Conservation (phyloP, 352 stramenopile genomes). For the Globisporangium cederbergense region DNA sequence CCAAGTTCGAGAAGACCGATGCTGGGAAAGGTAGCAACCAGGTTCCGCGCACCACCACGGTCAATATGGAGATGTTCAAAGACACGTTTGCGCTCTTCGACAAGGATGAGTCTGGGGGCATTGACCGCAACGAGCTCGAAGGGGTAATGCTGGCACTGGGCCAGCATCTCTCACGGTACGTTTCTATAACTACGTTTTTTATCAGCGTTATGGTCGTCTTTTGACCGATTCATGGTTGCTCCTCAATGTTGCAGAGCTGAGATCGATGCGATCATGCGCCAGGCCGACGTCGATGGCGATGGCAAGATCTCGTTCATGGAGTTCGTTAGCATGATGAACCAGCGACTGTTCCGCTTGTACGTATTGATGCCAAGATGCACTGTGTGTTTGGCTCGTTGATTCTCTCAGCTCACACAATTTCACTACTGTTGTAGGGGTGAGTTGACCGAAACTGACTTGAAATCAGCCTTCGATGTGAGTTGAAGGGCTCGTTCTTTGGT, state of each 20-base stretch:
- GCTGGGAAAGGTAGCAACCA: slow-evolving; percentile 9
- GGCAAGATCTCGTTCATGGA: slow-evolving; percentile 76
- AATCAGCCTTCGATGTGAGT: slow-evolving; percentile 57
- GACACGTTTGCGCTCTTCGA: slow-evolving; percentile 74
- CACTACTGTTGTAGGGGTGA: slow-evolving; percentile 30
- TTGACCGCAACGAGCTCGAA: slow-evolving; percentile 58
- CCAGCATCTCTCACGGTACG: slow-evolving; percentile 46
- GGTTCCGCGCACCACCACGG: slow-evolving; percentile 37
- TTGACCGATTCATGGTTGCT: not conserved
- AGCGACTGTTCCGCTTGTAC: slow-evolving; percentile 59
- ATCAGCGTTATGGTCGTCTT: not conserved
- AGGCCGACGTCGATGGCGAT: slow-evolving; percentile 65
- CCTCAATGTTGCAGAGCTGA: slow-evolving; percentile 24
- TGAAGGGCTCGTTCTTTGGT: not conserved
- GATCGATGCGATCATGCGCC: slow-evolving; percentile 63
- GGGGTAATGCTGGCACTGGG: slow-evolving; percentile 50
- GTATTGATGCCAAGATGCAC: not conserved
- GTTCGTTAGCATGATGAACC: slow-evolving; percentile 79
- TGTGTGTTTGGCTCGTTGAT: not conserved
- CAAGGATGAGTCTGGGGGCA: slow-evolving; percentile 70
- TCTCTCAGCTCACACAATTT: slow-evolving; percentile 1
- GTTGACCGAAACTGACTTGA: slow-evolving; percentile 50
- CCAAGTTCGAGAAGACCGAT: slow-evolving; percentile 34
- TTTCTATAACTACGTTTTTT: not conserved
- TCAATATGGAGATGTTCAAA: slow-evolving; percentile 85